Conservation (phyloP, 148 eudicot species). For the Polygonum aviculare region DNA sequence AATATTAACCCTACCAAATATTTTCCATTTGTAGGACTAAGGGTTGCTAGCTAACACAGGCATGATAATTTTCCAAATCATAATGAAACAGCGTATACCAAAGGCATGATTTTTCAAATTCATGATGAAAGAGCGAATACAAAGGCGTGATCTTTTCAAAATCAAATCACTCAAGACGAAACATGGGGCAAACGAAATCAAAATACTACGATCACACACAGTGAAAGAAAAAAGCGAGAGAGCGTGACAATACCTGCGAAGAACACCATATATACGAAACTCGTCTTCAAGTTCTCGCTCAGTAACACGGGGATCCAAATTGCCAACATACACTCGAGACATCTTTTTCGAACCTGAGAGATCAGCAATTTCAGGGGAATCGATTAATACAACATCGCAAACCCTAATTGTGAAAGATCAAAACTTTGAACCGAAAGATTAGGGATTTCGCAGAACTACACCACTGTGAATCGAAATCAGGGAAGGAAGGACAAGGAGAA, state of each 20-base stretch:
- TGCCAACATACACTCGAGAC: constrained; percentile 78
- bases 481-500: neutral
- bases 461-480: neutral
- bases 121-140: neutral
- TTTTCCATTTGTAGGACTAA: neutral
- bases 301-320: constrained; percentile 62
- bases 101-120: neutral
- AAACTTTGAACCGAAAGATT: neutral
- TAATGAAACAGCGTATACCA: no score
- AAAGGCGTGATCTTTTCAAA: neutral
- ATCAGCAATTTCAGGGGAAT: neutral
- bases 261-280: constrained; percentile 66
- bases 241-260: constrained; percentile 38
- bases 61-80: neutral
- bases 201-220: neutral
- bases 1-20: neutral
- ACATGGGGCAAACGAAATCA: neutral
- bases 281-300: constrained; percentile 79
- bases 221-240: no score
- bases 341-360: constrained; percentile 20
- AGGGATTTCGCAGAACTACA: neutral
- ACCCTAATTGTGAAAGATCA: neutral
- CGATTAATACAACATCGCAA: neutral
- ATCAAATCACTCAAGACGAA: neutral
- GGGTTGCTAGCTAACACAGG: neutral